These are phyloP conservation scores for Hypoxylon fragiforme DNA, from an alignment of 495 filamentous ascomycete genomes.

Conservation along the genomic window DNA sequence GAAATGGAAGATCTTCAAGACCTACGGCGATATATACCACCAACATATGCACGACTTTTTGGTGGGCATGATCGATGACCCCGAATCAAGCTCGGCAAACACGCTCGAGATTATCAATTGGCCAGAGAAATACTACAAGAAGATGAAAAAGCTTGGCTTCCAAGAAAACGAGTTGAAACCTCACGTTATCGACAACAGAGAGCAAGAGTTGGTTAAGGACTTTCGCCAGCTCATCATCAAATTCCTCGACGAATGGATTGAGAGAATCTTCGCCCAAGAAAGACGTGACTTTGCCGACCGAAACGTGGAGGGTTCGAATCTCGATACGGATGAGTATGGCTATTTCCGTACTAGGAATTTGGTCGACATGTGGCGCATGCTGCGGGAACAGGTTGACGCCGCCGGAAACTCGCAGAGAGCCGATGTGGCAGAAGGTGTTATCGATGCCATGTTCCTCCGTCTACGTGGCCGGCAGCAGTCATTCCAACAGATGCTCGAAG, in stretches of 20 bases:
- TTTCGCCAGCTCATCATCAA: slow-evolving; percentile 94
- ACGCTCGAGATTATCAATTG: slow-evolving; percentile 91
- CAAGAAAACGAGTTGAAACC: slow-evolving; percentile 70
- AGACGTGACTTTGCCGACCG: slow-evolving; percentile 76
- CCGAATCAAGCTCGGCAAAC: slow-evolving; percentile 73
- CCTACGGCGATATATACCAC: slow-evolving; percentile 88
- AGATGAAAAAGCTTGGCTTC: slow-evolving; percentile 89
- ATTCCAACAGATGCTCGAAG: slow-evolving; percentile 86
- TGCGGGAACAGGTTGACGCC: slow-evolving; percentile 84
- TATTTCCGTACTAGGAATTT: slow-evolving; percentile 87
- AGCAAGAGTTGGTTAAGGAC: slow-evolving; percentile 85
- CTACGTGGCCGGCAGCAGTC: slow-evolving; percentile 76
- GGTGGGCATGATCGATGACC: slow-evolving; percentile 76
- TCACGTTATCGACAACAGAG: slow-evolving; percentile 84
- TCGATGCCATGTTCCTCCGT: slow-evolving; percentile 89
- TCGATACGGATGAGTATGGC: slow-evolving; percentile 83
- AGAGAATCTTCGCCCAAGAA: slow-evolving; percentile 81
- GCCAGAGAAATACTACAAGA: slow-evolving; percentile 92
- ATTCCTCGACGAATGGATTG: slow-evolving; percentile 96
- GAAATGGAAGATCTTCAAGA: slow-evolving; percentile 95
- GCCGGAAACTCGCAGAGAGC: slow-evolving; percentile 77
- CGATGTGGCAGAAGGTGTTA: slow-evolving; percentile 89
- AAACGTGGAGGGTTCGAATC: slow-evolving; percentile 66
- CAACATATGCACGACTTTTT: slow-evolving; percentile 93
- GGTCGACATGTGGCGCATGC: slow-evolving; percentile 96